These are phyloP conservation scores for Sporothrix phasma DNA, from an alignment of 2,329 filamentous ascomycete genomes.

Conservation along the genomic window DNA sequence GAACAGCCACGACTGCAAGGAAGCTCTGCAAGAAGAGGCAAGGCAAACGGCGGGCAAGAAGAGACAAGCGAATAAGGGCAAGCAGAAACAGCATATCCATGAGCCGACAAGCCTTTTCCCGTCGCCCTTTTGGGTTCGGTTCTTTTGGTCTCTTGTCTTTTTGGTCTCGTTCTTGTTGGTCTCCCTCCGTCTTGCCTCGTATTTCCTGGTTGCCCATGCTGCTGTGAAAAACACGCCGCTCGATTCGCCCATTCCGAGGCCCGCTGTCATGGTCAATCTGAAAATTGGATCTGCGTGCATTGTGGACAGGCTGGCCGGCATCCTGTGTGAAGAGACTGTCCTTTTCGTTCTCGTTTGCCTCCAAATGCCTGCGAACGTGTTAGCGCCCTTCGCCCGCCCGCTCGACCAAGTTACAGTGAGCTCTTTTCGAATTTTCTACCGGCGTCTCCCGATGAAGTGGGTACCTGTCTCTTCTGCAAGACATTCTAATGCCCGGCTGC, in stretches of 20 bases:
- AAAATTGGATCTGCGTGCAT: not conserved
- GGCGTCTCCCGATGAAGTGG: slow-evolving; percentile 18
- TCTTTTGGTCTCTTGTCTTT: too few species aligned
- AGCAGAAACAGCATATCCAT: not conserved
- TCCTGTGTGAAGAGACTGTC: not conserved
- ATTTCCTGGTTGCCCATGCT: not conserved
- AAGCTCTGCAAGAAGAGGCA: too few species aligned
- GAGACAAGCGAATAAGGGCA: not conserved
- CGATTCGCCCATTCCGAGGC: slow-evolving; percentile 15
- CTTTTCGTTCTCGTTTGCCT: not conserved
- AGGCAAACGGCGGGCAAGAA: too few species aligned
- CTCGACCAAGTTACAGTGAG: not conserved
- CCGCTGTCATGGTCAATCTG: not conserved
- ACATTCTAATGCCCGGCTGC: slow-evolving; percentile 14
- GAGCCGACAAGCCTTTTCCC: not conserved
- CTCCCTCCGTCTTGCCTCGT: too few species aligned
- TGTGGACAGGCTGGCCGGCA: too few species aligned
- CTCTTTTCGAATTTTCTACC: slow-evolving; percentile 8
- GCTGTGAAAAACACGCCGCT: slow-evolving; percentile 10
- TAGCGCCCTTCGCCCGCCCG: not conserved
- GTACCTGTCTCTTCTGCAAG: not conserved
- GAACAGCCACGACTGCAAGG: not conserved
- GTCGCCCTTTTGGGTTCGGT: not conserved
- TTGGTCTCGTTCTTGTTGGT: too few species aligned
- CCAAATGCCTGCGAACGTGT: not conserved